Base-by-base conservation (phyloP, 805 yeast genomes). In the Candida chauliodis region DNA sequence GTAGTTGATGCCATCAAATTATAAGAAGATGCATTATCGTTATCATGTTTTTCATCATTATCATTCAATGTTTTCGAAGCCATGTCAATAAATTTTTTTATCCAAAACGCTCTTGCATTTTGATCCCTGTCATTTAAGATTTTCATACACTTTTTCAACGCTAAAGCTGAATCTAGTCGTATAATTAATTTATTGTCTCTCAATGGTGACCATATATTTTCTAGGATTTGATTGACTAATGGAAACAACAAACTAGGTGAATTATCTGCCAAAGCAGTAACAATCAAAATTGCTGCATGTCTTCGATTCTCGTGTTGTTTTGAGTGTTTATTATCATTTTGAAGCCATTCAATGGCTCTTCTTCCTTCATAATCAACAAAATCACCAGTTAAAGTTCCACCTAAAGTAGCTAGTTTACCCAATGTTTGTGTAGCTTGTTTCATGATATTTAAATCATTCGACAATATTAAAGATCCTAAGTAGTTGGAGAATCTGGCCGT, bases 331-430 rank as follows among this genome's bases (percentile, higher is more conserved):
- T 56, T 63, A 45, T 89, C 95, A n/a, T 83, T 73, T 23, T 87
- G 85, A 17, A 91, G 73, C 91, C 96, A 84, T 59, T 93, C 99
- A 36, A 91, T 71, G 27, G 96, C 87, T 34, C 85, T 73, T 53
- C 84, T 86, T 7, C 93, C 93, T 58, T 91, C 96, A 50, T 79
- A 84, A 45, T 91, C 97, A 19, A 93, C 96, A 57, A 91, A 84
- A 36, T 89, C 96, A 1, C 95, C 89, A 0, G 96, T 87, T 38
- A 89, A 62, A 1, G 95, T 79, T 1, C 95, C 93, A 19, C 95
- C 95, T 0, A 95, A 91, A 5, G 81, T 78, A 0, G 97, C 95
- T 47, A 91, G 69, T 52, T 83, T 84, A 9, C 98, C 99, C 46
- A 93, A 69, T 0, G 96, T 87, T 37, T 74, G 74, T 0, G 96